phyloP scores from a whole-genome alignment of 2,329 filamentous ascomycete species.

The Acrodontium crateriforme region DNA sequence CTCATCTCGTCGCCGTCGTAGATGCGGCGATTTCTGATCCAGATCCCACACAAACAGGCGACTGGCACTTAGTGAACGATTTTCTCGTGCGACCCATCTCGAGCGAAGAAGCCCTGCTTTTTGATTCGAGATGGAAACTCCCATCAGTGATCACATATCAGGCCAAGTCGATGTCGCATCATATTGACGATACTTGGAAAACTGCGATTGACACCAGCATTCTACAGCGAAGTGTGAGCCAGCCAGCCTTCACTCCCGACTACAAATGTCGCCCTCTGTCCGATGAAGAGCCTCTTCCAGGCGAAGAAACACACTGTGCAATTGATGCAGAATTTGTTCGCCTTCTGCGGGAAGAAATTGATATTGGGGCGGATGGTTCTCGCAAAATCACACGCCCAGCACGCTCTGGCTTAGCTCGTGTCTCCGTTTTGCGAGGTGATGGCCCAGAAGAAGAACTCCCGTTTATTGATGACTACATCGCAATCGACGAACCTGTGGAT shows the following conservation, averaged over 20 bases:
- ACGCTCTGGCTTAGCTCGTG: constrained; percentile 80
- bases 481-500: constrained; percentile 77
- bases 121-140: constrained; percentile 84
- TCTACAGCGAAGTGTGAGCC: constrained; percentile 59
- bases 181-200: constrained; percentile 78
- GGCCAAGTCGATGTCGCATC: constrained; percentile 64
- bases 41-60: constrained; percentile 45
- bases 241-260: constrained; percentile 19
- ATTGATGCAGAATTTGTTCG: constrained; percentile 95
- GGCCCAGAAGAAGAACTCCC: constrained; percentile 68
- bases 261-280: constrained; percentile 18
- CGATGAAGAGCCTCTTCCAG: constrained; percentile 40
- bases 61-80: constrained; percentile 97
- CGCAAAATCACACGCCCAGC: constrained; percentile 84
- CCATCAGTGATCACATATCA: constrained; percentile 84
- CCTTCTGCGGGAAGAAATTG: constrained; percentile 82
- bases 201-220: constrained; percentile 68
- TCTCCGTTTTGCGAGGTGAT: constrained; percentile 72
- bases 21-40: constrained; percentile 61
- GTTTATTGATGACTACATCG: constrained; percentile 96
- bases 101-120: constrained; percentile 72
- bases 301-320: constrained; percentile 55
- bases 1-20: constrained; percentile 80
- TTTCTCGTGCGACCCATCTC: constrained; percentile 76
- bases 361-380: constrained; percentile 88